These are phyloP conservation scores for Geoglossum cookeanum DNA, from an alignment of 2,329 filamentous ascomycete species.

Conservation along the genomic window DNA sequence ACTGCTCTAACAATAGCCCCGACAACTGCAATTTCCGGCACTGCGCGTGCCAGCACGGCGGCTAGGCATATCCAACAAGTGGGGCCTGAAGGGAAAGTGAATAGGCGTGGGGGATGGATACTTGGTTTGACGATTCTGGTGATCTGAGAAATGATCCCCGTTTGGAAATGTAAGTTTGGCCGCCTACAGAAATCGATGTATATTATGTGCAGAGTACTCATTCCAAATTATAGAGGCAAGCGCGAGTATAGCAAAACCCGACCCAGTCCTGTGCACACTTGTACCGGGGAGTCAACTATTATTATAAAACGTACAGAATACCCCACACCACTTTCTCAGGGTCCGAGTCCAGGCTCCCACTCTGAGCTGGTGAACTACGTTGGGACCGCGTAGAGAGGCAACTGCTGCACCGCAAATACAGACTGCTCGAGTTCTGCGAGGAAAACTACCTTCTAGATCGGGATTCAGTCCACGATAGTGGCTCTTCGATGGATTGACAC, in stretches of 20 bases:
- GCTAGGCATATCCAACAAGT: too few relatives aligned
- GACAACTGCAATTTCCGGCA: too few relatives aligned
- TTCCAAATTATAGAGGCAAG: neutral
- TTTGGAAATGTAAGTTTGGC: conserved; percentile 2
- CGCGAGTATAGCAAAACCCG: neutral
- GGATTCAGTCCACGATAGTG: neutral
- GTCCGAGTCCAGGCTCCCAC: neutral
- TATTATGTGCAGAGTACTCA: neutral
- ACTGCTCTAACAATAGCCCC: too few relatives aligned
- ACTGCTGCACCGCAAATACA: neutral
- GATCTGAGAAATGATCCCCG: conserved; percentile 2
- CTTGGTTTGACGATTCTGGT: conserved; percentile 5
- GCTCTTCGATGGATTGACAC: neutral
- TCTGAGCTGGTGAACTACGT: neutral
- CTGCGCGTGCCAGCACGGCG: too few relatives aligned
- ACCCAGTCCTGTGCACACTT: neutral
- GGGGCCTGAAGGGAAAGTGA: conserved; percentile 3
- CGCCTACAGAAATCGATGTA: neutral
- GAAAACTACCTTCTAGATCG: neutral
- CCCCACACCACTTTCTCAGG: neutral
- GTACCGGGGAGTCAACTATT: neutral
- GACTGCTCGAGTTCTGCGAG: neutral
- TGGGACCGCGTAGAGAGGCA: neutral
- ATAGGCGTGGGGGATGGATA: conserved; percentile 5
- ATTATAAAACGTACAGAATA: neutral